Conservation (phyloP, 2,329 filamentous ascomycete species). For the Simplicillium aogashimaense region DNA sequence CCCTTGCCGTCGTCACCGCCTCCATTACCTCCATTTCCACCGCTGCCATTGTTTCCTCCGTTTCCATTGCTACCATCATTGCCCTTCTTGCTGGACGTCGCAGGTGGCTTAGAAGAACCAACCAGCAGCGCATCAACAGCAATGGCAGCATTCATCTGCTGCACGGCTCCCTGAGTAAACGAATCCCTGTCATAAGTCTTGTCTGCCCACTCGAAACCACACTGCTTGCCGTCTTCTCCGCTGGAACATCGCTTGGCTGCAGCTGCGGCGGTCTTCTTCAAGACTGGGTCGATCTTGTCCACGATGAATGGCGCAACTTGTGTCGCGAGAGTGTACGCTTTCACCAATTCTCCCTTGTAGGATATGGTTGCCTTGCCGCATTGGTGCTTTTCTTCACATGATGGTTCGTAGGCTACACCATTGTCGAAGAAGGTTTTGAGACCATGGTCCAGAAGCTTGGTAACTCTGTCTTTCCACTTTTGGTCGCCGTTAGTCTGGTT, state of each 20-base stretch:
- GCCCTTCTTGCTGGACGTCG: conserved; percentile 53
- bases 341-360: conserved; percentile 20
- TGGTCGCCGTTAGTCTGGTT: conserved; percentile 41
- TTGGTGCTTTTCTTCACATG: too few species aligned
- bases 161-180: conserved; percentile 47
- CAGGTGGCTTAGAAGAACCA: conserved; percentile 18
- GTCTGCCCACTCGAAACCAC: conserved; percentile 51
- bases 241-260: conserved; percentile 55
- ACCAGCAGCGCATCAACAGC: too few species aligned
- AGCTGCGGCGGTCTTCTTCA: conserved; percentile 46
- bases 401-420: conserved; percentile 12
- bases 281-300: conserved; percentile 43
- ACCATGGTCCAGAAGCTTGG: conserved; percentile 25
- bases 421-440: conserved; percentile 40
- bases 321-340: conserved; percentile 50
- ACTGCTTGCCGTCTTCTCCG: conserved; percentile 45
- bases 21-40: conserved; percentile 35
- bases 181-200: conserved; percentile 41
- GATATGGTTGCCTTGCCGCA: too few species aligned
- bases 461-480: conserved; percentile 41
- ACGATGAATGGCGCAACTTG: conserved; percentile 52
- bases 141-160: conserved; percentile 59
- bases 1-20: conserved; percentile 34
- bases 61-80: conserved; percentile 28
- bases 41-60: conserved; percentile 46